These are phyloP conservation scores for Ceratobasidium sp. DNA, from an alignment of 1,284 basidiomycete genomes.

Conservation along the genomic window DNA sequence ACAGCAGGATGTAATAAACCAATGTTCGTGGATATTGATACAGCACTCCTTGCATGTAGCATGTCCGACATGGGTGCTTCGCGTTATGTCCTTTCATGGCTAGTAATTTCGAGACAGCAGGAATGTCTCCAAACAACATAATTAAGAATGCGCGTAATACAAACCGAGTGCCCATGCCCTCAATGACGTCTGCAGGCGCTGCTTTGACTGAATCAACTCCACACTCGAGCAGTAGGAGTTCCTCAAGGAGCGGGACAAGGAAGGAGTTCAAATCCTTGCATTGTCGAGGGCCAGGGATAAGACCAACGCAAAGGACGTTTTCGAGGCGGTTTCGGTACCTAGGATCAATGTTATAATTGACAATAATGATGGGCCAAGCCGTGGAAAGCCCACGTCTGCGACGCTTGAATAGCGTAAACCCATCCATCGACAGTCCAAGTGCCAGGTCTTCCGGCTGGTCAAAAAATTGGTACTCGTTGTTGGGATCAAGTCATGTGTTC, in stretches of 20 bases:
- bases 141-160: constrained; percentile 8
- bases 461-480: not conserved
- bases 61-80: constrained; percentile 4
- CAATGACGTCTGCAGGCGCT: not conserved
- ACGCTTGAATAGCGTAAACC: constrained; percentile 12
- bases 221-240: constrained; percentile 1
- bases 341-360: constrained; percentile 21
- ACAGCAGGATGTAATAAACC: not conserved
- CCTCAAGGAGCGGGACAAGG: constrained; percentile 12
- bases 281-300: constrained; percentile 20
- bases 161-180: not conserved
- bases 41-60: not conserved
- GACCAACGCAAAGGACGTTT: constrained; percentile 15
- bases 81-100: constrained; percentile 20
- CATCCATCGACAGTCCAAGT: constrained; percentile 4
- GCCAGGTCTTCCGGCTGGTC: not conserved
- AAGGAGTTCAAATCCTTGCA: constrained; percentile 25
- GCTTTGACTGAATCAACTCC: not conserved
- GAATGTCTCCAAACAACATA: constrained; percentile 31
- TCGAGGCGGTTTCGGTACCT: constrained; percentile 12
- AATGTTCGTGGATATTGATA: not conserved
- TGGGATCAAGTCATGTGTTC: not conserved
- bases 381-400: not conserved
- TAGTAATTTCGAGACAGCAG: constrained; percentile 14
- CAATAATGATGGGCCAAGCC: constrained; percentile 11